phyloP scores from a whole-genome alignment of 2,329 filamentous ascomycete genomes.

The Diatrype stigma region DNA sequence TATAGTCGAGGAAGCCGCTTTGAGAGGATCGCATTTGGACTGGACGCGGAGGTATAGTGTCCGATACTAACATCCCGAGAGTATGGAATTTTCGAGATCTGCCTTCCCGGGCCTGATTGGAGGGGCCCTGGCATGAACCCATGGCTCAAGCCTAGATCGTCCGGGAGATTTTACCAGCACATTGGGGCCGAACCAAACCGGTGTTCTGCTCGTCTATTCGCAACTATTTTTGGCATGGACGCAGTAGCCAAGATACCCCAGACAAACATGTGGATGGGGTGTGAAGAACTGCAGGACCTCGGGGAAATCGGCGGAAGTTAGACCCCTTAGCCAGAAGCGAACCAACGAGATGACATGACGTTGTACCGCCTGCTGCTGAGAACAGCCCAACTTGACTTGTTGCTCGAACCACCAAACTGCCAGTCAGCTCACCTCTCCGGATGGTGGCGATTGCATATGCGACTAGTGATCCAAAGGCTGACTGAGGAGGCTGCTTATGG shows the following conservation, averaged over 20 bases:
- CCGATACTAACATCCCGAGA: background rate
- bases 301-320: background rate
- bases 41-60: background rate
- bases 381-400: background rate
- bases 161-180: background rate
- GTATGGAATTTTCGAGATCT: background rate
- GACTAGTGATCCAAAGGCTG: no score
- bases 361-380: background rate
- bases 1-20: background rate
- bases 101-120: background rate
- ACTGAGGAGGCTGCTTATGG: no score
- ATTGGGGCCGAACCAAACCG: background rate
- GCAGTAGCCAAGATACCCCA: background rate
- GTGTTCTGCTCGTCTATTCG: background rate
- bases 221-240: background rate
- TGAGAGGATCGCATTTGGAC: background rate
- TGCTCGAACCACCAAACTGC: constrained; percentile 9
- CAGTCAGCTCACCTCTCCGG: no score
- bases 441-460: no score
- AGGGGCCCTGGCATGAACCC: background rate
- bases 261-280: background rate
- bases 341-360: background rate
- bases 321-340: no score
- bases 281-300: background rate
- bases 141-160: background rate